phyloP scores from a whole-genome alignment of 352 stramenopile genomes.

The Globisporangium nagaii region DNA sequence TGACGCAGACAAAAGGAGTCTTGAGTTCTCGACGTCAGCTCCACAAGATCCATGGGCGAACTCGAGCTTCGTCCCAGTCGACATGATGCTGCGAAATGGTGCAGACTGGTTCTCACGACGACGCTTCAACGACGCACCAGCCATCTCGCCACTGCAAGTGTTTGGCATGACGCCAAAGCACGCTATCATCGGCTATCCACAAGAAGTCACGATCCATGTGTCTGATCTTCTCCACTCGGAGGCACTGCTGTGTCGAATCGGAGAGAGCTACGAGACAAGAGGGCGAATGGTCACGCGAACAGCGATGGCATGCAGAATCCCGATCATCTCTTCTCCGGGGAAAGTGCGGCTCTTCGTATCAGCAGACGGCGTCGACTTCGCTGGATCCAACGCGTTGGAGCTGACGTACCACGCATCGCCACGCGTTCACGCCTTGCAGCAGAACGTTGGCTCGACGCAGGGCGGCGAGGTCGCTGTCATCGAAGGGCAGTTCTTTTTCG shows the following conservation, averaged over 20 bases:
- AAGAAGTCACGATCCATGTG: slow-evolving; percentile 19
- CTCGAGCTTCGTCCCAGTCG: slow-evolving; percentile 19
- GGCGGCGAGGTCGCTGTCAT: slow-evolving; percentile 22
- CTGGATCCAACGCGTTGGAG: slow-evolving; percentile 9
- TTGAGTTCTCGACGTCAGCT: slow-evolving; percentile 15
- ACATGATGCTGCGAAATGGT: slow-evolving; percentile 28
- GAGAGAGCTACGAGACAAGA: slow-evolving; percentile 12
- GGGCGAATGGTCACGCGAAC: slow-evolving; percentile 20
- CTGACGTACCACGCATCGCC: slow-evolving; percentile 17
- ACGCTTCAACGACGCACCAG: too few species aligned
- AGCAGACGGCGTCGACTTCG: slow-evolving; percentile 36
- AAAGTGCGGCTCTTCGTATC: slow-evolving; percentile 21
- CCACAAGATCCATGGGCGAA: slow-evolving; percentile 10
- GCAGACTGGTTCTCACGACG: too few species aligned
- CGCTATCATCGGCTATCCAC: slow-evolving; percentile 15
- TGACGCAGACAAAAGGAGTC: neutral
- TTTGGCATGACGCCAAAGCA: slow-evolving; percentile 22
- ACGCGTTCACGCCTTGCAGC: slow-evolving; percentile 1
- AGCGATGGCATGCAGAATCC: slow-evolving; percentile 25
- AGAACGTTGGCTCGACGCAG: slow-evolving; percentile 20
- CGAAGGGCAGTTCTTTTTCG: slow-evolving; percentile 16
- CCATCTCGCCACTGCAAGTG: slow-evolving; percentile 21
- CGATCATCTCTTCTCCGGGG: slow-evolving; percentile 5
- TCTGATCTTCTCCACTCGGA: slow-evolving; percentile 15
- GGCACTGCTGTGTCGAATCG: slow-evolving; percentile 25